These are phyloP conservation scores for Aspergillus novofumigatus DNA, from an alignment of 2,329 filamentous ascomycete genomes.

Conservation along the genomic window DNA sequence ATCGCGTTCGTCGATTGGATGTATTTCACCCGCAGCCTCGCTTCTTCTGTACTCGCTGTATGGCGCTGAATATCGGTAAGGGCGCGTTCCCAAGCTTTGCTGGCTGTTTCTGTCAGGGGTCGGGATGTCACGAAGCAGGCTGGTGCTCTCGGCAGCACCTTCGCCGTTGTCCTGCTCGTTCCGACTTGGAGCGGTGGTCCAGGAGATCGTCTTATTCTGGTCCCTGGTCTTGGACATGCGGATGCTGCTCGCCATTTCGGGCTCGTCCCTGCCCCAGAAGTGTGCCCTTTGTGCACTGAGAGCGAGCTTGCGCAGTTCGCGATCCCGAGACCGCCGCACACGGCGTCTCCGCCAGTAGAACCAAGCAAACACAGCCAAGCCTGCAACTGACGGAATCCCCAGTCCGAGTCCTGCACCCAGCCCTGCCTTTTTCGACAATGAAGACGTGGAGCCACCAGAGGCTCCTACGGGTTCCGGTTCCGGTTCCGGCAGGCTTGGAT, in stretches of 20 bases:
- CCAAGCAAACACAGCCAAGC: constrained; percentile 45
- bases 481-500: constrained; percentile 33
- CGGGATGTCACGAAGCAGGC: constrained; percentile 38
- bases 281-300: constrained; percentile 47
- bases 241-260: constrained; percentile 36
- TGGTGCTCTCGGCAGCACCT: constrained; percentile 38
- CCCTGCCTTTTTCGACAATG: constrained; percentile 48
- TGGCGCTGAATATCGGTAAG: constrained; percentile 37
- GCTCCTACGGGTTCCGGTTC: constrained; percentile 10
- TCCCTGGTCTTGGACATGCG: constrained; percentile 23
- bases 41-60: constrained; percentile 49
- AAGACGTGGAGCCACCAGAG: constrained; percentile 16
- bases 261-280: constrained; percentile 36
- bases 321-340: constrained; percentile 46
- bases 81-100: constrained; percentile 35
- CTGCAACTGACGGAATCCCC: constrained; percentile 52
- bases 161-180: constrained; percentile 26
- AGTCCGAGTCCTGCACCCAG: constrained; percentile 64
- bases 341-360: constrained; percentile 50
- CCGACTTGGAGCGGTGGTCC: constrained; percentile 21
- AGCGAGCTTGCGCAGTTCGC: constrained; percentile 51
- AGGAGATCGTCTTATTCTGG: constrained; percentile 23
- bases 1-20: constrained; percentile 60
- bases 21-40: constrained; percentile 52
- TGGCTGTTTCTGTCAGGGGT: constrained; percentile 38